Evolutionary conservation across 2,329 filamentous ascomycete species (phyloP).

Genomic region (Calonectria fujianensis): DNA sequence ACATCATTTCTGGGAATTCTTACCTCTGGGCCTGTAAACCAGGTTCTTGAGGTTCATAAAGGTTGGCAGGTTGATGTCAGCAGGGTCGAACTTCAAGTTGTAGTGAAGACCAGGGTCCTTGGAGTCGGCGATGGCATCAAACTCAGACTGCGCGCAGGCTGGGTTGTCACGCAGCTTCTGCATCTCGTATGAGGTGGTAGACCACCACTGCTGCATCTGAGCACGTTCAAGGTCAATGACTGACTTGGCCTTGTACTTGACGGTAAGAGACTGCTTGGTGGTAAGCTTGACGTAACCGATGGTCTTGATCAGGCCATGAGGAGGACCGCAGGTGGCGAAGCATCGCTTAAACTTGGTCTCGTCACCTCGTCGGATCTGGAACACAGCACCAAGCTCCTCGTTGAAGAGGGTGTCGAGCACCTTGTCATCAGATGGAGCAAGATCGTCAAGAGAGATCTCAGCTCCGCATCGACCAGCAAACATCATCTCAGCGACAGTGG

Average conservation of each 20-base stretch:
- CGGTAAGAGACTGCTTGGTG: constrained; percentile 83
- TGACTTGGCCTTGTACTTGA: constrained; percentile 81
- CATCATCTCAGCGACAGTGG: constrained; percentile 97
- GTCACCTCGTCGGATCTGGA: constrained; percentile 91
- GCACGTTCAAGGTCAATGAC: constrained; percentile 82
- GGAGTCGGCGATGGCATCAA: constrained; percentile 82
- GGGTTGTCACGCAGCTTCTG: constrained; percentile 94
- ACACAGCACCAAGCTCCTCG: constrained; percentile 95
- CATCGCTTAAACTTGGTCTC: constrained; percentile 91
- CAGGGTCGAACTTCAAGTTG: constrained; percentile 86
- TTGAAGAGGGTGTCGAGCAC: constrained; percentile 91
- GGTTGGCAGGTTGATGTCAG: constrained; percentile 82
- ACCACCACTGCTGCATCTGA: constrained; percentile 91
- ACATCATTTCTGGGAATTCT: constrained; percentile 35
- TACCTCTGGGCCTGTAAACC: constrained; percentile 74
- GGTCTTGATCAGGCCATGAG: constrained; percentile 86
- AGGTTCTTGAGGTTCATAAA: constrained; percentile 67
- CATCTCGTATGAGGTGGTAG: constrained; percentile 91
- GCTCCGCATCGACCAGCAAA: constrained; percentile 95
- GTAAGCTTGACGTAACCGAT: constrained; percentile 85
- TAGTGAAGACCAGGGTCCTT: constrained; percentile 89
- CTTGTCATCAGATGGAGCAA: constrained; percentile 77
- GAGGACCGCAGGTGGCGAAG: constrained; percentile 92
- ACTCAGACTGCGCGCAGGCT: constrained; percentile 89
- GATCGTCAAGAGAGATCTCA: constrained; percentile 87